Evolutionary conservation across 2,329 filamentous ascomycete species (phyloP).

Genomic region (Aspergillus ochraceoroseus): DNA sequence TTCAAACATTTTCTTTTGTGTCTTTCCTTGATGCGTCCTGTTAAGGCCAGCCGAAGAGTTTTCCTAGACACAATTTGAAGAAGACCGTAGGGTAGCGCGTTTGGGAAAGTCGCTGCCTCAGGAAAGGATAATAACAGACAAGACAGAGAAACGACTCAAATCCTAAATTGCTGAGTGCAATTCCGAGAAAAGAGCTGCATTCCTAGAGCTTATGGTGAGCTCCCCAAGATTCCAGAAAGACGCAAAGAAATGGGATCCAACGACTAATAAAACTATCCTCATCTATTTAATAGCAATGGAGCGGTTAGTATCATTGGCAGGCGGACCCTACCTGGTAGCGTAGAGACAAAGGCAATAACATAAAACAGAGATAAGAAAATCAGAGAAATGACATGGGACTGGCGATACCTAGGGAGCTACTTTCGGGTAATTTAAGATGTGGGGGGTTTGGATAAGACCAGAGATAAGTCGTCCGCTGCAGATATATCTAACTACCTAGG

Average conservation of each 20-base stretch:
- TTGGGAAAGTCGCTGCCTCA: too few species aligned
- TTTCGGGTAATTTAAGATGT: constrained; percentile 13
- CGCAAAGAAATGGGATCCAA: background rate
- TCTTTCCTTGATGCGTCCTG: background rate
- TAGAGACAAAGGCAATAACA: constrained; percentile 8
- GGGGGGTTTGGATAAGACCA: constrained; percentile 7
- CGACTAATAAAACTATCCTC: background rate
- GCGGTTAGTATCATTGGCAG: background rate
- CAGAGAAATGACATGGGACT: background rate
- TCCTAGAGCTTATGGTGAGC: too few species aligned
- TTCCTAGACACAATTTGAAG: too few species aligned
- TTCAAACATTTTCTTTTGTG: constrained; percentile 5
- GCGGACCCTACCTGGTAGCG: background rate
- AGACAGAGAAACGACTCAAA: too few species aligned
- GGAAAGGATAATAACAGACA: too few species aligned
- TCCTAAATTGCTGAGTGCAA: too few species aligned
- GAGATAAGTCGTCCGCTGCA: background rate
- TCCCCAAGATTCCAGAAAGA: too few species aligned
- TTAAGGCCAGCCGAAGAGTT: background rate
- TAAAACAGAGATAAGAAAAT: constrained; percentile 8
- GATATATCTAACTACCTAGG: background rate
- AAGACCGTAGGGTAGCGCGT: too few species aligned
- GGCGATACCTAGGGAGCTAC: constrained; percentile 2
- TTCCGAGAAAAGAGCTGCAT: too few species aligned
- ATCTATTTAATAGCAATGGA: constrained; percentile 4